Percentiles rank a stretch among this genome's conserved stretches.
Evolutionary conservation across 2,329 filamentous ascomycete species (phyloP).

Genomic region (Fusarium brachygibbosum): DNA sequence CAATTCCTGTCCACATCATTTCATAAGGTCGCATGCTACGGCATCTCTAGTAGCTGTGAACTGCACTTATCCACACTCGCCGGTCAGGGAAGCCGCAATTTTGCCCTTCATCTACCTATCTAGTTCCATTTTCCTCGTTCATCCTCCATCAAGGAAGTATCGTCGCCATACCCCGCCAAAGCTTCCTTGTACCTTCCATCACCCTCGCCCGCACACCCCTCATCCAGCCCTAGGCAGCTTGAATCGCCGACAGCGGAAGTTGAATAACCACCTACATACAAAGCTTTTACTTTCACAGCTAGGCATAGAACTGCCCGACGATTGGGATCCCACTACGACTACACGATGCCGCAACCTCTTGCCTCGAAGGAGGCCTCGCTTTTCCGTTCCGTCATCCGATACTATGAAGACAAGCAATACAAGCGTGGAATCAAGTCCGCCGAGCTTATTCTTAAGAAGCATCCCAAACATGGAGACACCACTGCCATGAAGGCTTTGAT

Average conservation of each 20-base stretch:
- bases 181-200: constrained; percentile 31
- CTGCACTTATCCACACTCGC: constrained; percentile 26
- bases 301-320: neutral
- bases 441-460: constrained; percentile 95
- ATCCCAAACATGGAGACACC: constrained; percentile 96
- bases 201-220: constrained; percentile 37
- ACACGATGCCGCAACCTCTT: constrained; percentile 77
- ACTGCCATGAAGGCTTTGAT: constrained; percentile 99
- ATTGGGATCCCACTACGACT: constrained; percentile 1
- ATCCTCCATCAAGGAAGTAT: constrained; percentile 26
- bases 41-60: constrained; percentile 34
- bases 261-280: constrained; percentile 18
- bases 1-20: constrained; percentile 49
- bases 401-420: constrained; percentile 99
- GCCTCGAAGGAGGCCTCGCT: constrained; percentile 91
- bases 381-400: constrained; percentile 93
- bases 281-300: constrained; percentile 1
- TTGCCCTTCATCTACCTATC: constrained; percentile 27
- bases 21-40: constrained; percentile 29
- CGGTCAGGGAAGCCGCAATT: constrained; percentile 47
- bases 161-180: constrained; percentile 20
- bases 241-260: constrained; percentile 34
- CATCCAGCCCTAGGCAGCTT: constrained; percentile 33
- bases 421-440: constrained; percentile 94
- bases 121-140: neutral